These are phyloP conservation scores for Euphorbia peplus DNA, from an alignment of 345 rosid species.

Conservation along the genomic window DNA sequence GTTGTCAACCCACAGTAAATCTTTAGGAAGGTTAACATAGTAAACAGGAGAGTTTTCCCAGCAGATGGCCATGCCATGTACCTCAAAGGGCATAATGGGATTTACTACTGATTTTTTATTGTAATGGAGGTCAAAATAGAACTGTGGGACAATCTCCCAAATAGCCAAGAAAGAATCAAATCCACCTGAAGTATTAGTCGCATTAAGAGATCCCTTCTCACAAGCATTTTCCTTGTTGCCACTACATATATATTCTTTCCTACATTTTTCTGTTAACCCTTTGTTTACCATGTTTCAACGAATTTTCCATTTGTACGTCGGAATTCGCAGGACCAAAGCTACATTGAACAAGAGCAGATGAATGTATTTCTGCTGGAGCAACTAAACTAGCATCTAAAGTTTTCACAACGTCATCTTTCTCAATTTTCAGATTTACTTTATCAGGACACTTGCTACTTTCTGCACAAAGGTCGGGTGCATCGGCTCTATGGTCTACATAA, in stretches of 20 bases:
- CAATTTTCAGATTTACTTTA: slow-evolving; percentile 31
- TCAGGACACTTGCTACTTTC: slow-evolving; percentile 33
- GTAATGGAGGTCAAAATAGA: slow-evolving; percentile 85
- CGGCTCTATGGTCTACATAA: slow-evolving; percentile 31
- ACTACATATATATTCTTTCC: slow-evolving; percentile 18
- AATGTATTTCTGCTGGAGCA: slow-evolving; percentile 36
- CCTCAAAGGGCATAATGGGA: slow-evolving; percentile 52
- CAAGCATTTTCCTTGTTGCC: slow-evolving; percentile 37
- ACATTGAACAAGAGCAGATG: slow-evolving; percentile 23
- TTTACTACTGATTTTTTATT: slow-evolving; percentile 49
- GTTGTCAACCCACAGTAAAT: slow-evolving; percentile 48
- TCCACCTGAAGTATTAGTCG: slow-evolving; percentile 62
- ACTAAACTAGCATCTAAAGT: slow-evolving; percentile 33
- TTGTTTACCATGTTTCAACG: slow-evolving; percentile 3
- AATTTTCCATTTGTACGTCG: slow-evolving; percentile 23
- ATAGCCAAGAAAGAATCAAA: slow-evolving; percentile 83
- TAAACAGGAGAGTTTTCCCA: slow-evolving; percentile 85
- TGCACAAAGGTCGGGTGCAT: slow-evolving; percentile 25
- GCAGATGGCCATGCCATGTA: slow-evolving; percentile 89
- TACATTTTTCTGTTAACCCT: slow-evolving; percentile 17
- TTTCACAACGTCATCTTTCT: slow-evolving; percentile 33
- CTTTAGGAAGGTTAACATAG: slow-evolving; percentile 75
- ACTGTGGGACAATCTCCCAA: slow-evolving; percentile 64
- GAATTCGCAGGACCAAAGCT: slow-evolving; percentile 27
- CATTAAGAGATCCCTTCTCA: slow-evolving; percentile 70